These are phyloP conservation scores for Eragrostis curvula DNA, from an alignment of 176 grass and related monocot genomes.

Conservation along the genomic window DNA sequence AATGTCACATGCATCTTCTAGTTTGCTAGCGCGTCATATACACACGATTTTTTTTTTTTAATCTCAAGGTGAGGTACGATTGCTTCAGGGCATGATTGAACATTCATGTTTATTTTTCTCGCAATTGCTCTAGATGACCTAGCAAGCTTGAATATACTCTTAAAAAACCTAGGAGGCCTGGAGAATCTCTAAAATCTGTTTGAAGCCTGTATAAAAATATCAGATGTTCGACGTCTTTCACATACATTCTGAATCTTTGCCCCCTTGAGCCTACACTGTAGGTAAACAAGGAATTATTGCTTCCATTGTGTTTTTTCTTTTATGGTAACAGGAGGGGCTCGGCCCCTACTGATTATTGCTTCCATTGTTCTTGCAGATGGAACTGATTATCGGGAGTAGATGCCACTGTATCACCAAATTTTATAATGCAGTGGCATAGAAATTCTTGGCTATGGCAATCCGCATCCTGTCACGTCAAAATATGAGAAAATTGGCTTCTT, in stretches of 20 bases:
- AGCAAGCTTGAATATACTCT: background rate
- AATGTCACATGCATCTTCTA: too few species aligned
- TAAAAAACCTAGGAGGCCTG: background rate
- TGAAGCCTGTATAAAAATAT: background rate
- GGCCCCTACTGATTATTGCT: too few species aligned
- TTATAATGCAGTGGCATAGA: background rate
- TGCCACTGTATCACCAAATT: background rate
- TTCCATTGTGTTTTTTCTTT: too few species aligned
- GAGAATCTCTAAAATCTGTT: too few species aligned
- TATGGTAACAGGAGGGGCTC: too few species aligned
- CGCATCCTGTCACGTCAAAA: slow-evolving; percentile 42
- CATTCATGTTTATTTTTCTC: too few species aligned
- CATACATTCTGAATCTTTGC: background rate
- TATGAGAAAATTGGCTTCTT: slow-evolving; percentile 39
- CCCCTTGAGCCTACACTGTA: background rate
- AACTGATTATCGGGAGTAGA: background rate
- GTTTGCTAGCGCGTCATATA: too few species aligned
- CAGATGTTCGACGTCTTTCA: background rate
- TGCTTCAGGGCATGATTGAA: too few species aligned
- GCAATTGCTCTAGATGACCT: background rate
- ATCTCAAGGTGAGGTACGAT: too few species aligned
- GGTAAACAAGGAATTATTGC: background rate
- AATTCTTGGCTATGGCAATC: slow-evolving; percentile 37
- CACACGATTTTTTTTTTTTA: too few species aligned
- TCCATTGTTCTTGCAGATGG: background rate